These are phyloP conservation scores for Zasmidium citrigriseum DNA, from an alignment of 2,329 filamentous ascomycete species.

Conservation along the genomic window DNA sequence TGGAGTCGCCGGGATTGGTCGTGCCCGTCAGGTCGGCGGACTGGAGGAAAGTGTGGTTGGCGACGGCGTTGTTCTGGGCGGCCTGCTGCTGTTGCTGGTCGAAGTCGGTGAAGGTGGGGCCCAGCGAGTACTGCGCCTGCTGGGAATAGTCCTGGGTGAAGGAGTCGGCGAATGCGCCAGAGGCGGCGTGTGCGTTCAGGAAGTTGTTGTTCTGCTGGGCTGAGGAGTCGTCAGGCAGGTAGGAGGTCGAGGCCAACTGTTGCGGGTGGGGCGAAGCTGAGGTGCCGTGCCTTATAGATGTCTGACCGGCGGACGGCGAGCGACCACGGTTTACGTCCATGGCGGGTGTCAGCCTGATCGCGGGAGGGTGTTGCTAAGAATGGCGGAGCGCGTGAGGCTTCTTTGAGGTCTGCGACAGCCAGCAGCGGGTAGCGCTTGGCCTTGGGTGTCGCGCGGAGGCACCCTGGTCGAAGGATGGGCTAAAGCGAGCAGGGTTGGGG, in stretches of 20 bases:
- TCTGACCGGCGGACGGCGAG: constrained; percentile 29
- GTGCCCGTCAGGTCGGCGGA: constrained; percentile 39
- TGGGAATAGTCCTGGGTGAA: constrained; percentile 50
- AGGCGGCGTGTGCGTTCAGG: constrained; percentile 27
- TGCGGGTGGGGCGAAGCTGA: constrained; percentile 32
- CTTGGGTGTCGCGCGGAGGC: neutral
- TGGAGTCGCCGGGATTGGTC: constrained; percentile 36
- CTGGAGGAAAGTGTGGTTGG: constrained; percentile 46
- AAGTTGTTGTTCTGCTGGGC: constrained; percentile 13
- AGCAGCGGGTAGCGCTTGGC: neutral
- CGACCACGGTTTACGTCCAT: constrained; percentile 20
- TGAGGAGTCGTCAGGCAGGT: constrained; percentile 7
- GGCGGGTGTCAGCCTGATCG: neutral
- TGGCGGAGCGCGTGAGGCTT: neutral
- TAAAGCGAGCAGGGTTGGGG: neutral
- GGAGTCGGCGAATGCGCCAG: constrained; percentile 28
- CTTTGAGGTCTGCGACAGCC: neutral
- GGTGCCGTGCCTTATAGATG: constrained; percentile 30
- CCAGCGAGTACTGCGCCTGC: constrained; percentile 43
- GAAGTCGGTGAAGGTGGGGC: constrained; percentile 35
- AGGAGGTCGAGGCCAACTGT: constrained; percentile 26
- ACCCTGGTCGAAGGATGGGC: neutral
- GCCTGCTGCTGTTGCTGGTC: constrained; percentile 20
- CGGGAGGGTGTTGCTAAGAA: neutral
- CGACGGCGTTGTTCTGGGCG: constrained; percentile 23